Evolutionary conservation across 176 grass and related monocot genomes (phyloP).

Genomic region (Lolium perenne): DNA sequence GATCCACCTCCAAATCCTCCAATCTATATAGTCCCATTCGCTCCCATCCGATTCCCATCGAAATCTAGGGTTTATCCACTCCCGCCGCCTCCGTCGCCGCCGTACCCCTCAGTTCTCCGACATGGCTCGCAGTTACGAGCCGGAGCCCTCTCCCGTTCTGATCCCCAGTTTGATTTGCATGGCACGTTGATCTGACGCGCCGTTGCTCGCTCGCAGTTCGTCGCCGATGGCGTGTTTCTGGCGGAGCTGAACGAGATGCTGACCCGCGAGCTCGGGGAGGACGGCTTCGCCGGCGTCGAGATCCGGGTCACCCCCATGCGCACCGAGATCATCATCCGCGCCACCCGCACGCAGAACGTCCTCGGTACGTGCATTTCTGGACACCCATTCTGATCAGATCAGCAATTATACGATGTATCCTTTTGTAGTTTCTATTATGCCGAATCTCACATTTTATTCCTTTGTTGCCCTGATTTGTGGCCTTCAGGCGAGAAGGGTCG

Average conservation of each 20-base stretch:
- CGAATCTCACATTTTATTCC: too few relatives aligned
- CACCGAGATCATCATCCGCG: slow-evolving; percentile 82
- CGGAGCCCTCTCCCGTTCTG: neutral
- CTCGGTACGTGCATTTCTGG: slow-evolving; percentile 49
- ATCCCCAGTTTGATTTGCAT: neutral
- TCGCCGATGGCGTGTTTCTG: slow-evolving; percentile 81
- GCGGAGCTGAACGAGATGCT: slow-evolving; percentile 84
- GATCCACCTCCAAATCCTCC: neutral
- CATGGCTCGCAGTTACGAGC: slow-evolving; percentile 47
- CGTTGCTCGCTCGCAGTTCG: slow-evolving; percentile 53
- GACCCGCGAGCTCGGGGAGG: slow-evolving; percentile 80
- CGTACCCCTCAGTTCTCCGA: neutral
- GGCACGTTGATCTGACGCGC: neutral
- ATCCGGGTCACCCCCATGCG: slow-evolving; percentile 79
- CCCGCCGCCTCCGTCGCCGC: neutral
- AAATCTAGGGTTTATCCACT: slow-evolving; percentile 45
- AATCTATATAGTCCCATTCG: slow-evolving; percentile 39
- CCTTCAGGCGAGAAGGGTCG: slow-evolving; percentile 67
- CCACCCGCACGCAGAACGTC: slow-evolving; percentile 85
- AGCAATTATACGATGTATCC: neutral
- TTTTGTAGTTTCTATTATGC: too few relatives aligned
- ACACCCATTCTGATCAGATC: neutral
- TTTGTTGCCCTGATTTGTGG: too few relatives aligned
- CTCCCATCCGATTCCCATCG: neutral
- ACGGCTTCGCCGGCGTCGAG: slow-evolving; percentile 79